A percentile compares a stretch with the other conserved stretches of the same genome.
Conservation (phyloP, 805 yeast genomes). For the Candida coleopterorum region DNA sequence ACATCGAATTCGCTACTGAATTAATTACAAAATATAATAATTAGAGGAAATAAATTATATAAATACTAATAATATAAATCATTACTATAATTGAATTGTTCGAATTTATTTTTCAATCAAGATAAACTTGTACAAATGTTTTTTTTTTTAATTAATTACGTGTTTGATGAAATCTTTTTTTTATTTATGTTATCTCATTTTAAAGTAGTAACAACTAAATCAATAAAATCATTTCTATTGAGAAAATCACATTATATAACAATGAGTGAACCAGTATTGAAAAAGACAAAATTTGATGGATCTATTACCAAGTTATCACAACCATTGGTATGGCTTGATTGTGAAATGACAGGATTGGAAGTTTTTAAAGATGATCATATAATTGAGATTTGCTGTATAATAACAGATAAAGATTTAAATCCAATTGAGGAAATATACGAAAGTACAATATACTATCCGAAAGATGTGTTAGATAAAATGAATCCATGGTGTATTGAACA, state of each 20-base stretch:
- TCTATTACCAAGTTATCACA: too few species aligned
- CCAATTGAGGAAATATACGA: slow-evolving; percentile 77
- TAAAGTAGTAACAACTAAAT: too few species aligned
- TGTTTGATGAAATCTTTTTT: too few species aligned
- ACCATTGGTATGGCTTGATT: slow-evolving; percentile 88
- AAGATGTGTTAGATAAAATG: slow-evolving; percentile 64
- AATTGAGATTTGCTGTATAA: slow-evolving; percentile 85
- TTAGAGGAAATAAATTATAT: too few species aligned
- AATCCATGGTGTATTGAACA: slow-evolving; percentile 82
- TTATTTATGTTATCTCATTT: slow-evolving; percentile 44
- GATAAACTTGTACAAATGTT: too few species aligned
- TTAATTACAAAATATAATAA: slow-evolving; percentile 45
- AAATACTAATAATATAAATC: too few species aligned
- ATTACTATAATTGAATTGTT: too few species aligned
- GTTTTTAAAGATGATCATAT: slow-evolving; percentile 67
- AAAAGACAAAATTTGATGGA: background rate
- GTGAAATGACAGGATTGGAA: slow-evolving; percentile 97
- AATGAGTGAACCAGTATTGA: background rate
- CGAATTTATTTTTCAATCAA: too few species aligned
- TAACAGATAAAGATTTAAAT: slow-evolving; percentile 80
- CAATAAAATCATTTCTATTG: too few species aligned
- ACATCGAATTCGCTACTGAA: slow-evolving; percentile 64
- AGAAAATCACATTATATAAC: too few species aligned
- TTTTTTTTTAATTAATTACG: background rate
- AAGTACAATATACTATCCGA: slow-evolving; percentile 68